Percentiles rank a stretch among this genome's conserved stretches.
These are phyloP conservation scores for barrel medic (Medicago truncatula) DNA, from an alignment of 306 rosid genomes.

Conservation along the genomic window MtrunA17r5.0-ANR NC_053044.1:40087001-40087500, in stretches of 20 bases:
- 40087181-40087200: slow-evolving; percentile 10
- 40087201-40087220: no score
- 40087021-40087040: slow-evolving; percentile 44
- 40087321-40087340: neutral
- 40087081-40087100: slow-evolving; percentile 25
- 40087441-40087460: no score
- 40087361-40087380: neutral
- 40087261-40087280: neutral
- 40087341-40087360: slow-evolving; percentile 8
- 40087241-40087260: neutral
- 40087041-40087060: slow-evolving; percentile 51
- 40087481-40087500: no score
- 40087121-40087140: slow-evolving; percentile 28
- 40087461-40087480: no score
- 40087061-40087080: slow-evolving; percentile 37
- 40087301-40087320: neutral
- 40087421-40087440: no score
- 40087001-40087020: slow-evolving; percentile 49
- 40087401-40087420: no score
- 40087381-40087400: no score
- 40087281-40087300: neutral
- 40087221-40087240: no score
- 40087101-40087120: slow-evolving; percentile 12
- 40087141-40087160: slow-evolving; percentile 6
- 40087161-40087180: neutral